phyloP scores from a whole-genome alignment of 805 yeast species.

The Kluyveromyces wickerhamii region DNA sequence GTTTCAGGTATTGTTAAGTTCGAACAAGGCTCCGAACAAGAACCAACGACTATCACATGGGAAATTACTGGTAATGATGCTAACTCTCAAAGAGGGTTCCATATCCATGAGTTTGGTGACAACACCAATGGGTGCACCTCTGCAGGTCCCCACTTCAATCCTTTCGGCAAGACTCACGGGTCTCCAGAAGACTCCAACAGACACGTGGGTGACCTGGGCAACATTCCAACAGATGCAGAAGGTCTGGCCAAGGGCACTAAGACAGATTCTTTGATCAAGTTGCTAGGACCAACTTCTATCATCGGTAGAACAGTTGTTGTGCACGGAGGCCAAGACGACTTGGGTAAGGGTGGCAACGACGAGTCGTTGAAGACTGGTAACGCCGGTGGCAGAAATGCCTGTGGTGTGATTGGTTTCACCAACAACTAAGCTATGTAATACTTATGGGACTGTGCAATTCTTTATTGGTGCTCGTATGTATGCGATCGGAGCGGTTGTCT shows the following conservation, averaged over 20 bases:
- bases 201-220: slow-evolving; percentile 85
- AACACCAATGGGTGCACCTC: slow-evolving; percentile 95
- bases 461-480: too few species aligned
- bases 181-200: slow-evolving; percentile 58
- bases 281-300: slow-evolving; percentile 80
- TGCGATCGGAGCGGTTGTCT: too few species aligned
- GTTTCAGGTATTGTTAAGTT: slow-evolving; percentile 83
- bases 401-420: slow-evolving; percentile 85
- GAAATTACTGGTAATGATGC: slow-evolving; percentile 86
- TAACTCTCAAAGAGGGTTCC: slow-evolving; percentile 92
- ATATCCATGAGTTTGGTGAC: slow-evolving; percentile 96
- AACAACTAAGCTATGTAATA: slow-evolving; percentile 9
- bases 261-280: slow-evolving; percentile 67
- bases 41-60: slow-evolving; percentile 80
- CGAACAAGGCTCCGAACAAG: slow-evolving; percentile 72
- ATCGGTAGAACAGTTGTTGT: slow-evolving; percentile 94
- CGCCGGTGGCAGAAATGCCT: slow-evolving; percentile 97
- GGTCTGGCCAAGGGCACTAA: slow-evolving; percentile 91
- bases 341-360: slow-evolving; percentile 88
- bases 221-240: slow-evolving; percentile 73
- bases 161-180: slow-evolving; percentile 83
- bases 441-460: too few species aligned
- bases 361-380: slow-evolving; percentile 94
- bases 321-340: slow-evolving; percentile 88
- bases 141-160: slow-evolving; percentile 97